A percentile compares a stretch with the other conserved stretches of the same genome.
phyloP scores from a whole-genome alignment of 257 asterid genomes.

The Plantago ovata region DNA sequence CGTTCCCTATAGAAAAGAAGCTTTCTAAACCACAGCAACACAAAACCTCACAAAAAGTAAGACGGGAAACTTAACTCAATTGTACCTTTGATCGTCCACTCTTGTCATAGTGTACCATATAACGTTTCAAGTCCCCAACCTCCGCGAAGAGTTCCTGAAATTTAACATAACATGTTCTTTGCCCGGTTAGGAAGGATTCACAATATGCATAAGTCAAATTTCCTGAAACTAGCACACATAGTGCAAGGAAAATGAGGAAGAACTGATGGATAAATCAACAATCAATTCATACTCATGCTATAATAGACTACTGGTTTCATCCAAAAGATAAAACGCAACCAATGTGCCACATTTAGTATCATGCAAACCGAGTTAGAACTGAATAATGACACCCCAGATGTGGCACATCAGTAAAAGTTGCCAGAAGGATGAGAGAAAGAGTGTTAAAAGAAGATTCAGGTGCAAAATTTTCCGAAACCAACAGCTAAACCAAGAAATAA shows the following conservation, averaged over 20 bases:
- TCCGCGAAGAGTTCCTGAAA: constrained; percentile 87
- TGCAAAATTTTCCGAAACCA: too few relatives aligned
- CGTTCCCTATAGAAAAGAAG: constrained; percentile 63
- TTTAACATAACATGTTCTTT: not conserved
- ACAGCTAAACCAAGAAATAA: too few relatives aligned
- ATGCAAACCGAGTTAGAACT: too few relatives aligned
- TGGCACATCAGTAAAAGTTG: too few relatives aligned
- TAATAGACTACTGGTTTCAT: not conserved
- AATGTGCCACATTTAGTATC: not conserved
- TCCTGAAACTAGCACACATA: constrained; percentile 8
- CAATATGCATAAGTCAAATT: not conserved
- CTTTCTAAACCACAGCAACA: constrained; percentile 27
- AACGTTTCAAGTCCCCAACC: constrained; percentile 83
- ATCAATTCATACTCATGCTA: not conserved
- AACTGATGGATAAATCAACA: not conserved
- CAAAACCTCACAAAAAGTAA: constrained; percentile 26
- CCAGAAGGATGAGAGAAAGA: too few relatives aligned
- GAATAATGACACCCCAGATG: too few relatives aligned
- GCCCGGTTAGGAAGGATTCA: constrained; percentile 16
- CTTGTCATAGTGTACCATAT: constrained; percentile 71
- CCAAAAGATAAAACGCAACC: not conserved
- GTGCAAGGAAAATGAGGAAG: not conserved
- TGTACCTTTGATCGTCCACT: constrained; percentile 96
- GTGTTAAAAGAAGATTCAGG: too few relatives aligned
- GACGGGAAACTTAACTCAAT: constrained; percentile 20